Conservation (phyloP, 768 basidiomycete genomes). For the Phanerodontia chrysosporium region DNA sequence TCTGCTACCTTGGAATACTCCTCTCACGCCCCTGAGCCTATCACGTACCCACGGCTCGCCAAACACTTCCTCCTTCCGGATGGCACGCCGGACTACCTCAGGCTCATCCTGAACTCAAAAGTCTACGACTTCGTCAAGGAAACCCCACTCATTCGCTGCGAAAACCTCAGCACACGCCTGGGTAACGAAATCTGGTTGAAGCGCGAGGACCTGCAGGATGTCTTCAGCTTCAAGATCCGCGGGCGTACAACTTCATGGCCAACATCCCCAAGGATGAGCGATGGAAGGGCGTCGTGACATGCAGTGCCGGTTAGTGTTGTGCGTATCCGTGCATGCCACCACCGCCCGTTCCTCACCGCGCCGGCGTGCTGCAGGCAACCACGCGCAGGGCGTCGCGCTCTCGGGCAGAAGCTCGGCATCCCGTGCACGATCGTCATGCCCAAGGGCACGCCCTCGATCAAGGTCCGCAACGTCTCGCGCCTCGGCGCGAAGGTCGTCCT, state of each 20-base stretch:
- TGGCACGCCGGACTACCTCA: conserved; percentile 81
- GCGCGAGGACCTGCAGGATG: conserved; percentile 94
- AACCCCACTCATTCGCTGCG: conserved; percentile 85
- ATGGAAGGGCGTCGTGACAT: conserved; percentile 97
- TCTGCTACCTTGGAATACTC: conserved; percentile 62
- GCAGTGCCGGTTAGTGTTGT: conserved; percentile 90
- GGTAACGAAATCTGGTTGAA: conserved; percentile 96
- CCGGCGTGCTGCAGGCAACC: conserved; percentile 65
- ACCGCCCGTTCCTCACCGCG: not conserved
- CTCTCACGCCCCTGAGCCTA: conserved; percentile 62
- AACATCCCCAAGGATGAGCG: conserved; percentile 80
- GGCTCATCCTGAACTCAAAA: conserved; percentile 83
- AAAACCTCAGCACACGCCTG: conserved; percentile 79
- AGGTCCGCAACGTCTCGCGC: conserved; percentile 91
- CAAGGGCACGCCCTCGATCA: conserved; percentile 89
- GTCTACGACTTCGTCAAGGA: conserved; percentile 88
- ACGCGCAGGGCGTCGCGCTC: conserved; percentile 96
- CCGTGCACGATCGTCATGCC: conserved; percentile 99
- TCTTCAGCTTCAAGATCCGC: conserved; percentile 98
- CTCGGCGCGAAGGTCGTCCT: conserved; percentile 93
- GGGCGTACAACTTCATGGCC: conserved; percentile 99
- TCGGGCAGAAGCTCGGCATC: conserved; percentile 85
- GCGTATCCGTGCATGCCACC: conserved; percentile 22
- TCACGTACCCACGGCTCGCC: conserved; percentile 63
- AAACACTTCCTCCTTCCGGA: conserved; percentile 60